phyloP scores from a whole-genome alignment of 2,329 filamentous ascomycete genomes.

The Waltergamsia citrina region DNA sequence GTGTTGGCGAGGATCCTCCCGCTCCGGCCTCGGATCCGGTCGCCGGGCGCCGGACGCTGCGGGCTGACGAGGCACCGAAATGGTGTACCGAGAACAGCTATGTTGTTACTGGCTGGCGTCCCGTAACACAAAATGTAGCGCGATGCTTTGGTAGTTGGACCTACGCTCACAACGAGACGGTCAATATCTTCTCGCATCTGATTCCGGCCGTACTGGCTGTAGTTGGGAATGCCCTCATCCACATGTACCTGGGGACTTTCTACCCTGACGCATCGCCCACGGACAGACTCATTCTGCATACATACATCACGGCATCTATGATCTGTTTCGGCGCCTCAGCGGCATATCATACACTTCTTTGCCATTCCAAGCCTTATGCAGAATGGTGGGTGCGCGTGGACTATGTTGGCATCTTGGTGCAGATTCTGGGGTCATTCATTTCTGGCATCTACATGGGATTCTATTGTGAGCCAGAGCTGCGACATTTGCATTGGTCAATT shows the following conservation, averaged over 20 bases:
- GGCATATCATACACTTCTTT: conserved; percentile 27
- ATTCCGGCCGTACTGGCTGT: conserved; percentile 27
- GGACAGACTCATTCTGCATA: conserved; percentile 27
- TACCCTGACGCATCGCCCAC: conserved; percentile 20
- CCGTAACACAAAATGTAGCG: conserved; percentile 22
- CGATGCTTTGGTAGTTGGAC: conserved; percentile 27
- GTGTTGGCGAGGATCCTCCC: too few relatives aligned
- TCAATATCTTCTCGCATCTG: conserved; percentile 26
- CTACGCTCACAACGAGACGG: conserved; percentile 25
- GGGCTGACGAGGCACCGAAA: conserved; percentile 17
- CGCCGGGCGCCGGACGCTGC: too few relatives aligned
- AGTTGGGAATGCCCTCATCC: conserved; percentile 14
- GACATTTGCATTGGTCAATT: conserved; percentile 22
- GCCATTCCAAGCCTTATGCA: conserved; percentile 23
- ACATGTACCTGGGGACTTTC: conserved; percentile 11
- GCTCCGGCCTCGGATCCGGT: too few relatives aligned
- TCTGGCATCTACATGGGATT: conserved; percentile 29
- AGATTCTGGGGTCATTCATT: conserved; percentile 26
- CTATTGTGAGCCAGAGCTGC: conserved; percentile 23
- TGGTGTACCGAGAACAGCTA: conserved; percentile 32
- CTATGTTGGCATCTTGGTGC: conserved; percentile 24
- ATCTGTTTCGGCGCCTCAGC: conserved; percentile 26
- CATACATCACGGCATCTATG: conserved; percentile 24
- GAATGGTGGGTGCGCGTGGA: conserved; percentile 27
- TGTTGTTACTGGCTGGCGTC: conserved; percentile 31